Percentiles rank a stretch among this genome's conserved stretches.
Evolutionary conservation across 768 basidiomycete genomes (phyloP).

Genomic region (Pilatotrama ljubarskyi): DNA sequence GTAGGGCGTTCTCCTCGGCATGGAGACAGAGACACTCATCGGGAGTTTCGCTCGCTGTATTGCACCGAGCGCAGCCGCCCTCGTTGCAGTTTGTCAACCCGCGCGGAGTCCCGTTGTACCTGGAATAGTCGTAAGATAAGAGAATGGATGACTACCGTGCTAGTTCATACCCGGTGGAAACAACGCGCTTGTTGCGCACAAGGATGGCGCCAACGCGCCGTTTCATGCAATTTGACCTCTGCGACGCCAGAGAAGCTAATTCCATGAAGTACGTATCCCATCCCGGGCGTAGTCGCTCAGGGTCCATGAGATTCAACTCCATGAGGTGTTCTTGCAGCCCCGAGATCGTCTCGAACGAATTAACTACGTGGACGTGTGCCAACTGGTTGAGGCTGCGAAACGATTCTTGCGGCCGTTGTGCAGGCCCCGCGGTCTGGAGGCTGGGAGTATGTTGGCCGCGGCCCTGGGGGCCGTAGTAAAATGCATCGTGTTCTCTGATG

Average conservation of each 20-base stretch:
- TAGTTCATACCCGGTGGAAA: conserved; percentile 70
- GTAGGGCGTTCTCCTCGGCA: conserved; percentile 95
- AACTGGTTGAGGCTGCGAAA: conserved; percentile 42
- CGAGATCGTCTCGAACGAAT: conserved; percentile 57
- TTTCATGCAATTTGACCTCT: conserved; percentile 95
- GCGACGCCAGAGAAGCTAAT: conserved; percentile 85
- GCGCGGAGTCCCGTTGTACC: conserved; percentile 95
- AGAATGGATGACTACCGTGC: too few relatives aligned
- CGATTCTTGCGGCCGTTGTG: background rate
- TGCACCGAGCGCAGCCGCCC: conserved; percentile 88
- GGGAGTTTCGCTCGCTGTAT: conserved; percentile 51
- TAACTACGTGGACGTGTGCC: conserved; percentile 61
- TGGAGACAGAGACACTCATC: conserved; percentile 93
- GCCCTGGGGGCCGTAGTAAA: conserved; percentile 54
- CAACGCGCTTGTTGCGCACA: conserved; percentile 78
- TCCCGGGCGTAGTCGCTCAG: conserved; percentile 76
- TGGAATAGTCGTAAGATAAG: conserved; percentile 28
- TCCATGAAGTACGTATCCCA: conserved; percentile 99
- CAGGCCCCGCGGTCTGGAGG: background rate
- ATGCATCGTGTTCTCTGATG: conserved; percentile 66
- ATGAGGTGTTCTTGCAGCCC: conserved; percentile 66
- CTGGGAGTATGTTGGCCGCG: background rate
- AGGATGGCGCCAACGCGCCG: conserved; percentile 92
- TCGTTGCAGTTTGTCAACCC: conserved; percentile 87
- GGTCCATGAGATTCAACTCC: conserved; percentile 63